These are phyloP conservation scores for Cryptococcus floricola DNA, from an alignment of 1,284 basidiomycete genomes.

Conservation along the genomic window DNA sequence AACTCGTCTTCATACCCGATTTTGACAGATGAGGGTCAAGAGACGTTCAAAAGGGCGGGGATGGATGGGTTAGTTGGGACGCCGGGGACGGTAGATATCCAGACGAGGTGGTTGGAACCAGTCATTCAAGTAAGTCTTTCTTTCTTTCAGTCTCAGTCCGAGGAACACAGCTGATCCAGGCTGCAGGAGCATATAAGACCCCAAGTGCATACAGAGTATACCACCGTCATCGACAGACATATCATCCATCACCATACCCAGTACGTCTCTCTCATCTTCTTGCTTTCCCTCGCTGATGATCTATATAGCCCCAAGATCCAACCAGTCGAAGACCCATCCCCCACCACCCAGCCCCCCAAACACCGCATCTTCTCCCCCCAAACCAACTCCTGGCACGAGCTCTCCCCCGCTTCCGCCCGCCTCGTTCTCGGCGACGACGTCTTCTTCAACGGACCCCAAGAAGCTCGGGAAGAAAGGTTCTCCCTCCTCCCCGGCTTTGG, in stretches of 20 bases:
- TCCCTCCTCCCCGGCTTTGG: conserved; percentile 19
- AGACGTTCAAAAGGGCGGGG: conserved; percentile 24
- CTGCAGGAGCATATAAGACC: conserved; percentile 35
- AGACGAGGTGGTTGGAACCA: conserved; percentile 33
- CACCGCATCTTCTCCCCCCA: conserved; percentile 37
- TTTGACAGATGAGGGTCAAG: conserved; percentile 14
- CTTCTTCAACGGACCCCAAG: conserved; percentile 28
- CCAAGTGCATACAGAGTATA: conserved; percentile 32
- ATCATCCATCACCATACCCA: conserved; percentile 42
- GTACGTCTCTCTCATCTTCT: conserved; percentile 19
- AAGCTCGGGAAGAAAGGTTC: conserved; percentile 17
- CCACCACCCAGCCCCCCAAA: conserved; percentile 28
- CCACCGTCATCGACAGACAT: conserved; percentile 32
- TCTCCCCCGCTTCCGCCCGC: conserved; percentile 36
- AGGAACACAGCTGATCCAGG: not conserved
- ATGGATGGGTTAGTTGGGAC: conserved; percentile 20
- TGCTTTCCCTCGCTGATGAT: not conserved
- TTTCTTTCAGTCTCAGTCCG: not conserved
- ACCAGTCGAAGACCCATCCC: conserved; percentile 40
- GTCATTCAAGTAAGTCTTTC: conserved; percentile 35
- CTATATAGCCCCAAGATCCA: conserved; percentile 29
- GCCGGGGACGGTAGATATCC: conserved; percentile 34
- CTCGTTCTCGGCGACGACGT: conserved; percentile 35
- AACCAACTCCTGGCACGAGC: conserved; percentile 40
- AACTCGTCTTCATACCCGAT: not conserved